Percentiles rank a stretch among this genome's conserved stretches.
Evolutionary conservation across 2,329 filamentous ascomycete species (phyloP).

Genomic region (Acrodontium crateriforme): DNA sequence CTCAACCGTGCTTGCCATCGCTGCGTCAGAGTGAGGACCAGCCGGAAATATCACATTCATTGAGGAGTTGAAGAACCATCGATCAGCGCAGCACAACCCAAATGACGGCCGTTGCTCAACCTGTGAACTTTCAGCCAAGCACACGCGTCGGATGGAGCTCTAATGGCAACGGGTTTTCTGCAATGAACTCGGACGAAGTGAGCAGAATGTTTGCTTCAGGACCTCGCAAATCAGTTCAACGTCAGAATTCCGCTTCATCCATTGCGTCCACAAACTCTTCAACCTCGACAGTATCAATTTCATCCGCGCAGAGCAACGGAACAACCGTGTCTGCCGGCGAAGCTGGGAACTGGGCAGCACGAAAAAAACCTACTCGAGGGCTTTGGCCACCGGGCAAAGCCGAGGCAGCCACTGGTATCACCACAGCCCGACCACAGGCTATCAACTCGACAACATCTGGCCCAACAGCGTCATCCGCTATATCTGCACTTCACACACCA

Average conservation of each 20-base stretch:
- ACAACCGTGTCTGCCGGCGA: constrained; percentile 27
- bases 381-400: constrained; percentile 54
- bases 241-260: constrained; percentile 84
- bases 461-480: constrained; percentile 45
- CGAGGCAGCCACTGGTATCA: constrained; percentile 49
- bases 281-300: constrained; percentile 52
- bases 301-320: constrained; percentile 49
- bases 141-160: constrained; percentile 41
- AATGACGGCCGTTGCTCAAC: constrained; percentile 56
- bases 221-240: constrained; percentile 74
- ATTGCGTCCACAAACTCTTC: constrained; percentile 48
- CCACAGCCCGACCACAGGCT: constrained; percentile 47
- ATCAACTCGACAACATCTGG: constrained; percentile 45
- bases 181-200: constrained; percentile 72
- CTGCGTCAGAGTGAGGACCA: too few species aligned
- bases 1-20: too few species aligned
- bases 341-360: constrained; percentile 27
- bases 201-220: constrained; percentile 56
- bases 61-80: too few species aligned
- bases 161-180: constrained; percentile 47
- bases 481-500: constrained; percentile 50
- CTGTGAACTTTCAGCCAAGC: constrained; percentile 45
- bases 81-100: too few species aligned
- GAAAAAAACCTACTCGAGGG: constrained; percentile 40
- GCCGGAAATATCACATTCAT: too few species aligned